phyloP scores from a whole-genome alignment of 2,329 filamentous ascomycete species.

The Chrysoporthe cubensis region DNA sequence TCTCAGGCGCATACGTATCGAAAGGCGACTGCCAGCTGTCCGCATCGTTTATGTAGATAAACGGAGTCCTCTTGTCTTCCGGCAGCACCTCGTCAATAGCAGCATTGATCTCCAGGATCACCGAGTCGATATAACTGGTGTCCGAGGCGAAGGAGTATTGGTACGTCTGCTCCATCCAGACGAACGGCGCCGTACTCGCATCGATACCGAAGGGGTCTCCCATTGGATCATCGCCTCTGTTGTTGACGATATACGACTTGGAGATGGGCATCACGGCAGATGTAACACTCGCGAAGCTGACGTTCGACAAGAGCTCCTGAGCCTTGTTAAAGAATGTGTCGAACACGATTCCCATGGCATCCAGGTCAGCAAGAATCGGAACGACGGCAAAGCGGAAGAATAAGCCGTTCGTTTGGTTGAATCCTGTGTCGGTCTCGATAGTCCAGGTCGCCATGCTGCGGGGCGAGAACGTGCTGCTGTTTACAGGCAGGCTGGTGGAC shows the following conservation, averaged over 20 bases:
- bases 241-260: constrained; percentile 5
- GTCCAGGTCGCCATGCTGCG: constrained; percentile 11
- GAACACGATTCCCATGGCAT: constrained; percentile 14
- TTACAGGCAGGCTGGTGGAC: not conserved
- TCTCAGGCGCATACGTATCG: constrained; percentile 15
- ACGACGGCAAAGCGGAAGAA: constrained; percentile 14
- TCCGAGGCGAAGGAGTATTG: not conserved
- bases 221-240: not conserved
- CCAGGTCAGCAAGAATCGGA: constrained; percentile 11
- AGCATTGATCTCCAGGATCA: constrained; percentile 9
- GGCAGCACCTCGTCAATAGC: constrained; percentile 5
- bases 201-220: constrained; percentile 17
- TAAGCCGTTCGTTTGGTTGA: not conserved
- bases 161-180: constrained; percentile 13
- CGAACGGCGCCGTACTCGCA: constrained; percentile 8
- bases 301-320: constrained; percentile 8
- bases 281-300: not conserved
- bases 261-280: constrained; percentile 18
- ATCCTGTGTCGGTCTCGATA: not conserved
- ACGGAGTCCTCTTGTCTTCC: constrained; percentile 8
- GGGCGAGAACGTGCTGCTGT: constrained; percentile 15
- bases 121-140: not conserved
- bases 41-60: constrained; percentile 21
- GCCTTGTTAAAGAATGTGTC: constrained; percentile 16
- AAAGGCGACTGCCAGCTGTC: constrained; percentile 13